phyloP scores from a whole-genome alignment of 2,329 filamentous ascomycete species.

The Berkeleyomyces basicola region DNA sequence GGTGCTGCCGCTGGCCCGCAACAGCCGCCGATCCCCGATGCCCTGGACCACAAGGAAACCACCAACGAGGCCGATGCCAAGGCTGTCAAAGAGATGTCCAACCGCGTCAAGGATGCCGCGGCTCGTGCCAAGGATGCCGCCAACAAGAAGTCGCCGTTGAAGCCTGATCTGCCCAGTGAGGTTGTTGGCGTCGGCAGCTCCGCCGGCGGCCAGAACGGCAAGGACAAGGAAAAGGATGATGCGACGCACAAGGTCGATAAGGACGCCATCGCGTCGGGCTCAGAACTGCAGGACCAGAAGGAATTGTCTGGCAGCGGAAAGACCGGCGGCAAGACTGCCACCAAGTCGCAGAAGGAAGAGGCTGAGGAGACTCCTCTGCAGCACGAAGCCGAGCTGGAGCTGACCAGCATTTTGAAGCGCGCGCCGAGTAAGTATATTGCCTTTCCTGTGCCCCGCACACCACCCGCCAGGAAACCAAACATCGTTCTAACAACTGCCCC shows the following conservation, averaged over 20 bases:
- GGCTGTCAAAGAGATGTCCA: slow-evolving; percentile 34
- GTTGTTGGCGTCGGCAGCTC: slow-evolving; percentile 43
- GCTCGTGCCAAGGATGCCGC: slow-evolving; percentile 51
- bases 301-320: slow-evolving; percentile 32
- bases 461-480: not conserved
- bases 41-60: slow-evolving; percentile 30
- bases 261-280: slow-evolving; percentile 33
- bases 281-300: slow-evolving; percentile 47
- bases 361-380: slow-evolving; percentile 39
- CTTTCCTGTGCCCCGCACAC: not conserved
- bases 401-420: slow-evolving; percentile 67
- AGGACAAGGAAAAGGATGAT: slow-evolving; percentile 24
- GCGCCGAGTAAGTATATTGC: slow-evolving; percentile 51
- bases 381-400: slow-evolving; percentile 48
- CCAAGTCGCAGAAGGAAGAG: slow-evolving; percentile 10
- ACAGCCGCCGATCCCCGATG: slow-evolving; percentile 39
- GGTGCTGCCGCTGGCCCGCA: slow-evolving; percentile 22
- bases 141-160: slow-evolving; percentile 47
- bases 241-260: slow-evolving; percentile 17
- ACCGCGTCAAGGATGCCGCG: slow-evolving; percentile 51
- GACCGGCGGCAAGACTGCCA: not conserved
- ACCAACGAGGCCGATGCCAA: slow-evolving; percentile 4
- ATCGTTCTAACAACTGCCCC: slow-evolving; percentile 1
- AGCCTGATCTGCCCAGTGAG: slow-evolving; percentile 40
- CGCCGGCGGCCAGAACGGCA: slow-evolving; percentile 34